Base-by-base conservation (phyloP, 768 basidiomycete genomes). In the Gymnopilus junonius region DNA sequence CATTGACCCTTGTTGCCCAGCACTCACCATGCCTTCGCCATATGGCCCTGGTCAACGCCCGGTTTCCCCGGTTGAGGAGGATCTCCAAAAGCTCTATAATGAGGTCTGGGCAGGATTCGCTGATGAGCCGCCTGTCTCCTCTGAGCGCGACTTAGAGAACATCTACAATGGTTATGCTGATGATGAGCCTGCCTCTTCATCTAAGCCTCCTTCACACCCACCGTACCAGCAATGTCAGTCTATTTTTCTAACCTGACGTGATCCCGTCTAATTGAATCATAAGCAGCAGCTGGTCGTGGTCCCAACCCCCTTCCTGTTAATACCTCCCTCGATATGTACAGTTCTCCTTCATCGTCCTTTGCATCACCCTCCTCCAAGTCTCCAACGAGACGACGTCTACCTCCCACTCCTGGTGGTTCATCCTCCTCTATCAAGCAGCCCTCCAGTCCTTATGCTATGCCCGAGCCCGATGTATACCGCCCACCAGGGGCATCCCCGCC, bases 81-180 rank as follows among this genome's bases (percentile, higher is more conserved):
- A 92, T 70, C 82, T 92, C 4, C 88, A 91, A 67, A 81, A 83
- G 60, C 83, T 93, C 45, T 93, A 92, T 74, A 85, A 91, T 65
- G 88, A 91, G 73, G 90, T 92, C 21, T 88, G 88, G 79, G 85
- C 85, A 46, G 85, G 84, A 29, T 92, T 90, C 68, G 75, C 81
- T 31, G 87, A 89, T 7, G 82, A 82, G 27, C 62, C 58, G 8
- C 63, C 72, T 43, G 48, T 32, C n/a, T 62, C 76, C 34, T 70
- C 73, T 37, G 78, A 80, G 50, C 70, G 69, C 31, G 74, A 80
- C 65, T 60, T 77, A 43, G 77, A 77, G 61, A 77, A 76, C 68
- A 77, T 78, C 57, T 80, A 79, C 70, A 77, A 68, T 43, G 73
- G 69, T 31, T 75, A 81, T 71, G 70, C 74, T 55, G 62, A 71